Conservation (phyloP, 768 basidiomycete species). For the Leccinum variicolor region DNA sequence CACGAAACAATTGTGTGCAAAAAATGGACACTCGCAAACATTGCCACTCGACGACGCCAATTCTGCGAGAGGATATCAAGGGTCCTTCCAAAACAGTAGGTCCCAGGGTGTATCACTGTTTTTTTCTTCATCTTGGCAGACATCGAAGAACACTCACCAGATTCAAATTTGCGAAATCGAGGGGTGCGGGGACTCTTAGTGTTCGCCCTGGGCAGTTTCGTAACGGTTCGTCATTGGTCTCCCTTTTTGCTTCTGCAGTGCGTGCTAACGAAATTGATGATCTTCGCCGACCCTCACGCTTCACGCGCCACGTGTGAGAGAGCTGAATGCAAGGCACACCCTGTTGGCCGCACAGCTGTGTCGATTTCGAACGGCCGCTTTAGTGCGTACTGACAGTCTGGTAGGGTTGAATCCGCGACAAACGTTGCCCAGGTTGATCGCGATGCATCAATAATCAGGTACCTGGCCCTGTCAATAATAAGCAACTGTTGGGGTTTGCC, state of each 20-base stretch:
- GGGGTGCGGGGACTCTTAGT: background rate
- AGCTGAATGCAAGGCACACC: background rate
- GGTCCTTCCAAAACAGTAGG: background rate
- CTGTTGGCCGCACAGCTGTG: background rate
- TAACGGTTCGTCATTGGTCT: no score
- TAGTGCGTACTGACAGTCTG: background rate
- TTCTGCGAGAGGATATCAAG: background rate
- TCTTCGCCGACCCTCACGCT: background rate
- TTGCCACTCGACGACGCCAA: background rate
- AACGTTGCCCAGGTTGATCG: background rate
- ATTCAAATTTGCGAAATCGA: background rate
- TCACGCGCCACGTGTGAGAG: background rate
- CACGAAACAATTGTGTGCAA: background rate
- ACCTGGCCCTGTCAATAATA: background rate
- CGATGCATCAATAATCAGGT: background rate
- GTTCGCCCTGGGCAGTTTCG: background rate
- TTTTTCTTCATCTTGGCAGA: background rate
- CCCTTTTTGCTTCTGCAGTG: background rate
- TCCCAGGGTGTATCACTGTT: background rate
- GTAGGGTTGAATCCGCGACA: background rate
- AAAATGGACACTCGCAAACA: no score
- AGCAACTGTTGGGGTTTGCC: background rate
- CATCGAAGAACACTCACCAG: background rate
- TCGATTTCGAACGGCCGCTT: background rate
- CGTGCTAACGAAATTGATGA: background rate